Base-by-base conservation (phyloP, 768 basidiomycete species). In the Harrya chromipes region DNA sequence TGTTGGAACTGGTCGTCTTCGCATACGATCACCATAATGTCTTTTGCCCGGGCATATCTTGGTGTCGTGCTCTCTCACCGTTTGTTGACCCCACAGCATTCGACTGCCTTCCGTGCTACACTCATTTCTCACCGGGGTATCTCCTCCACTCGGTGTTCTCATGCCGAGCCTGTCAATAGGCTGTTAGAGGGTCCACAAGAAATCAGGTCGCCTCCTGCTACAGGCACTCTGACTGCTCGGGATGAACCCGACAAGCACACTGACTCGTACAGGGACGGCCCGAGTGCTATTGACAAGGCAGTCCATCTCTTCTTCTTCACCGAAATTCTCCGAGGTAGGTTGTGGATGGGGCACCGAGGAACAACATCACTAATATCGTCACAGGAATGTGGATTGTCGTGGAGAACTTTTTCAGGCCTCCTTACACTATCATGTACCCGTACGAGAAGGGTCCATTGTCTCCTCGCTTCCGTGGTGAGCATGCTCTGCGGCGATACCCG, bases 391-490 rank as follows among this genome's bases (percentile, higher is more conserved):
- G 94, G 91, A 86, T 99, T 64, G 94, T 98, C 24, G 48, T 90
- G 50, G 90, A 92, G 70, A 84, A 92, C 62, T 86, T 90, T 73
- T 92, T 90, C 79, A 80, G 94, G 52, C 91, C 90, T 24, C 95
- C 95, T 23, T 99, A 98, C 71, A 99, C 95, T 27, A 97, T 97
- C 76, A 94, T 87, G 87, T 93, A 93, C 67, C 94, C 94, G 4
- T 97, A 93, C 59, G 97, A 99, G 74, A 98, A 98, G 69, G 97
- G 97, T 29, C 97, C 97, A 20, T 72, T 98, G 41, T 97, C 94
- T 24, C 94, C 97, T 42, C 90, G 97, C 53, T 99, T 99, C 78
- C 86, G 97, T 63, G 97, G 97, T 40, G 97, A 99, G 70, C 97
- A 99, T 70, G 97, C 97, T 26, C 74, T 99, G 53, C 84, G 97